Evolutionary conservation across 495 filamentous ascomycete species (phyloP).

Genomic region (Xylaria venustula): DNA sequence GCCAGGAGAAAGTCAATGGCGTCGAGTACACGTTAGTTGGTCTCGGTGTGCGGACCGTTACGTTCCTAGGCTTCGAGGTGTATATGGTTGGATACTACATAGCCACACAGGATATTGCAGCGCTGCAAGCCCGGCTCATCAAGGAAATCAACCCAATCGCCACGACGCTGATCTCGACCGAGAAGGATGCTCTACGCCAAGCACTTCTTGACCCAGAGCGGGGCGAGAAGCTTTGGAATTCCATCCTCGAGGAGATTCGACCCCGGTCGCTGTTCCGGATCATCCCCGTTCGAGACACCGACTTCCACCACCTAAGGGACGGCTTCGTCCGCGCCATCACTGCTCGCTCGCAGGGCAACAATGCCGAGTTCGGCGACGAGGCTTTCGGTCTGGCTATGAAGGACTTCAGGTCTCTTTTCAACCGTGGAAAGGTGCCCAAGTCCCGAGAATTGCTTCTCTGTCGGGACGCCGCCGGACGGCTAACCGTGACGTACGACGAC

Average conservation of each 20-base stretch:
- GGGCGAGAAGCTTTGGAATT: constrained; percentile 70
- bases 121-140: constrained; percentile 44
- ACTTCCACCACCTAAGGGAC: constrained; percentile 88
- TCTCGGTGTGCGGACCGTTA: constrained; percentile 83
- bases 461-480: constrained; percentile 61
- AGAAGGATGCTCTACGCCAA: constrained; percentile 68
- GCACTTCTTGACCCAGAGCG: constrained; percentile 66
- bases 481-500: constrained; percentile 69
- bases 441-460: constrained; percentile 69
- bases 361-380: constrained; percentile 60
- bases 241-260: constrained; percentile 60
- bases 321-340: constrained; percentile 86
- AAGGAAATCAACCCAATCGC: constrained; percentile 62
- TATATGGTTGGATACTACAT: constrained; percentile 94
- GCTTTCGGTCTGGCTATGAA: constrained; percentile 67
- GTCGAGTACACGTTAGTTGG: constrained; percentile 84
- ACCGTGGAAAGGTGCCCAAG: constrained; percentile 72
- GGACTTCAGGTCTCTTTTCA: constrained; percentile 75
- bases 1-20: constrained; percentile 33
- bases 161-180: constrained; percentile 74
- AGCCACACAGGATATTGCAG: constrained; percentile 70
- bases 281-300: constrained; percentile 82
- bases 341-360: constrained; percentile 55
- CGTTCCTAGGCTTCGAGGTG: constrained; percentile 85
- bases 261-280: constrained; percentile 70